A percentile compares a stretch with the other conserved stretches of the same genome.
Evolutionary conservation across 2,329 filamentous ascomycete species (phyloP).

Genomic region (Endocalyx cinctus): DNA sequence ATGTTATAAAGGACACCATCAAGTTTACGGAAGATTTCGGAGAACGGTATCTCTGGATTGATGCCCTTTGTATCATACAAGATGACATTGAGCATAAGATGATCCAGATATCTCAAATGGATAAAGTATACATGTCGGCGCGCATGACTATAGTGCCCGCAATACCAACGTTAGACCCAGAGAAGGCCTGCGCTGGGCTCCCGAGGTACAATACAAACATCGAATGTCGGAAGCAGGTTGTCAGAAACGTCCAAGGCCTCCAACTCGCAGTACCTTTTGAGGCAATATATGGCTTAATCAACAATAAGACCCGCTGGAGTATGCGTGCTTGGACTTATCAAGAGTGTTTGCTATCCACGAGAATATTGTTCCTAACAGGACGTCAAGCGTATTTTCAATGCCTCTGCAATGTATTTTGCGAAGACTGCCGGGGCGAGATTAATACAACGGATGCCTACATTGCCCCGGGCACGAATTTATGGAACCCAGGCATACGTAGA

Average conservation of each 20-base stretch:
- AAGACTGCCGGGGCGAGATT: conserved; percentile 6
- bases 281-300: not conserved
- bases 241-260: conserved; percentile 1
- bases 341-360: conserved; percentile 4
- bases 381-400: conserved; percentile 7
- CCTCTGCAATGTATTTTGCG: conserved; percentile 5
- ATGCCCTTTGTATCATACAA: conserved; percentile 6
- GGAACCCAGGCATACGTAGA: too few species aligned
- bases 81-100: conserved; percentile 3
- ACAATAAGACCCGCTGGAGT: conserved; percentile 2
- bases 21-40: not conserved
- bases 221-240: not conserved
- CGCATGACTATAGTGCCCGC: conserved; percentile 4
- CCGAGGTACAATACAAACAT: conserved; percentile 5
- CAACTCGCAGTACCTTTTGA: conserved; percentile 7
- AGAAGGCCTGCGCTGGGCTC: conserved; percentile 4
- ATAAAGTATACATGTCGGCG: conserved; percentile 5
- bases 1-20: conserved; percentile 3
- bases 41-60: conserved; percentile 3
- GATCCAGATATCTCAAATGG: conserved; percentile 5
- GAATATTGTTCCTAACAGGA: conserved; percentile 5
- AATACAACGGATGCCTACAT: conserved; percentile 2
- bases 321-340: conserved; percentile 7
- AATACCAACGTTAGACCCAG: conserved; percentile 3
- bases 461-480: not conserved